Evolutionary conservation across 768 basidiomycete genomes (phyloP).

Genomic region (Hydnomerulius pinastri): DNA sequence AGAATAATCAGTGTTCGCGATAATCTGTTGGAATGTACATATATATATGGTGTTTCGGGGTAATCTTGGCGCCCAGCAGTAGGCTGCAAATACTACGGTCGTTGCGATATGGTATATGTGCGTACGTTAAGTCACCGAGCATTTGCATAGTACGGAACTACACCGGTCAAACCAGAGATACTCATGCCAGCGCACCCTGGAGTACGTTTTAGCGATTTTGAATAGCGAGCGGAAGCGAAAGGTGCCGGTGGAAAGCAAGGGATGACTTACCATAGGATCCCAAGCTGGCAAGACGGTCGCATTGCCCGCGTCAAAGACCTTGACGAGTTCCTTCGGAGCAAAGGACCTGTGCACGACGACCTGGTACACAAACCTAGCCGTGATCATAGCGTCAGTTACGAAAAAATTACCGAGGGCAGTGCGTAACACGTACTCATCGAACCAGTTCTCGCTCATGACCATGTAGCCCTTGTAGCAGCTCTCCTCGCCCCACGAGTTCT

Average conservation of each 20-base stretch:
- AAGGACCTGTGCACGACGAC: constrained; percentile 83
- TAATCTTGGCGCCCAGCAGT: too few species aligned
- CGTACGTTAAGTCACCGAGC: background rate
- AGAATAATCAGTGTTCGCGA: too few species aligned
- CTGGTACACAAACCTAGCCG: constrained; percentile 82
- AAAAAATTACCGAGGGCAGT: background rate
- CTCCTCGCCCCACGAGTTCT: constrained; percentile 90
- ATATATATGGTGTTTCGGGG: too few species aligned
- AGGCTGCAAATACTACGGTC: background rate
- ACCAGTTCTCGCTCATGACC: constrained; percentile 93
- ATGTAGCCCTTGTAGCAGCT: constrained; percentile 85
- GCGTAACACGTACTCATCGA: constrained; percentile 67
- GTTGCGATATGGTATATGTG: background rate
- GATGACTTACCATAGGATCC: constrained; percentile 52
- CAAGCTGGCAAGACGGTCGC: constrained; percentile 76
- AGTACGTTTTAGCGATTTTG: background rate
- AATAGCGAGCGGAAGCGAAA: background rate
- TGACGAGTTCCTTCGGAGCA: constrained; percentile 78
- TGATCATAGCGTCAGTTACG: constrained; percentile 3
- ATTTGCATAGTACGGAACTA: background rate
- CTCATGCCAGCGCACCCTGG: constrained; percentile 12
- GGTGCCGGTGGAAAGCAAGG: background rate
- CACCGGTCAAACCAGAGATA: constrained; percentile 4
- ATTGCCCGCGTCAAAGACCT: constrained; percentile 73
- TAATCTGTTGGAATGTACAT: too few species aligned